These are phyloP conservation scores for Leishmania braziliensis DNA, from an alignment of 208 protist genomes.

Conservation along the genomic window DNA sequence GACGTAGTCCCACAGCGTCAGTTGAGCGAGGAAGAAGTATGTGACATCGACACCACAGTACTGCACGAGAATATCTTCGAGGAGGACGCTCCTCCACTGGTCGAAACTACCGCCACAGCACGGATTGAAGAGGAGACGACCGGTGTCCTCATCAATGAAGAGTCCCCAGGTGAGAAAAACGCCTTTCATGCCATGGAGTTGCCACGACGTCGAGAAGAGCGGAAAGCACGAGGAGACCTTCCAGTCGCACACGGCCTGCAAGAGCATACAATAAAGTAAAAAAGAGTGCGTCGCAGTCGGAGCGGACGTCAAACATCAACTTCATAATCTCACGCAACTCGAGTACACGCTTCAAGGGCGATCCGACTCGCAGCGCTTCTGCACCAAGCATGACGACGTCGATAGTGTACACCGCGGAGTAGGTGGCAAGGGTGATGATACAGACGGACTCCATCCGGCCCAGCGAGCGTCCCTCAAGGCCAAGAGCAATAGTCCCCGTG, in stretches of 20 bases:
- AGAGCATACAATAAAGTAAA: constrained; percentile 51
- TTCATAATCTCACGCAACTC: constrained; percentile 46
- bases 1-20: constrained; percentile 35
- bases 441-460: constrained; percentile 48
- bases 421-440: constrained; percentile 69
- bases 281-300: constrained; percentile 61
- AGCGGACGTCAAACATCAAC: constrained; percentile 75
- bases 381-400: constrained; percentile 52
- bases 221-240: constrained; percentile 46
- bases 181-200: constrained; percentile 57
- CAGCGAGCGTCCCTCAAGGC: constrained; percentile 56
- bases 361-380: constrained; percentile 22
- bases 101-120: constrained; percentile 51
- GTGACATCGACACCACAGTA: constrained; percentile 73
- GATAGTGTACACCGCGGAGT: constrained; percentile 52
- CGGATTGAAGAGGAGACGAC: constrained; percentile 49
- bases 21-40: constrained; percentile 59
- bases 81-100: constrained; percentile 49
- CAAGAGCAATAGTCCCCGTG: constrained; percentile 41
- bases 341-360: constrained; percentile 35
- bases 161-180: constrained; percentile 42
- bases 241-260: constrained; percentile 57
- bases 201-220: constrained; percentile 26
- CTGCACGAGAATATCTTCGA: constrained; percentile 42
- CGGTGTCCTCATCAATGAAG: constrained; percentile 40